Conservation (phyloP, 1,139 yeast genomes). For the Geotrichum citri-aurantii region DNA sequence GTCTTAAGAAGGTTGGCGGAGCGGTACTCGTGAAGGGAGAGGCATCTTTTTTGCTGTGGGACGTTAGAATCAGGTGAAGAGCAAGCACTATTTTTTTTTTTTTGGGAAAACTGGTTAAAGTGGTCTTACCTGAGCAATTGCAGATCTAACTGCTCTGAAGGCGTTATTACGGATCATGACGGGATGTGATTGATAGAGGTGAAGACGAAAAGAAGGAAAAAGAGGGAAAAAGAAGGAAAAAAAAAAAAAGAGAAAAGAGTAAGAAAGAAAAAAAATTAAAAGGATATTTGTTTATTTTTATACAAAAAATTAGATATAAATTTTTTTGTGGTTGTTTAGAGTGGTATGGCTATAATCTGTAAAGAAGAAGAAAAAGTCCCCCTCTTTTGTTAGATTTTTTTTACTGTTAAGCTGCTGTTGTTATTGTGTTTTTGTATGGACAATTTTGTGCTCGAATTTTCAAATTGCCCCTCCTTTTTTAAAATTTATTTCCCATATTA, state of each 20-base stretch:
- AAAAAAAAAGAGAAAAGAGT: too few relatives aligned
- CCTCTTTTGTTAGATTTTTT: neutral
- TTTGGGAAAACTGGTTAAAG: neutral
- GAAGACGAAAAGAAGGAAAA: constrained; percentile 11
- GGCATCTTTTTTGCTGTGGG: constrained; percentile 43
- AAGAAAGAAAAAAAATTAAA: constrained; percentile 7
- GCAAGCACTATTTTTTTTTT: too few relatives aligned
- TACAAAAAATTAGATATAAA: too few relatives aligned
- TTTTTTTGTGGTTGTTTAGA: too few relatives aligned
- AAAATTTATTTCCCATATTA: neutral
- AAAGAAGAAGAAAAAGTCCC: too few relatives aligned
- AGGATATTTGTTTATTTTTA: neutral
- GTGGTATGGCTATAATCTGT: too few relatives aligned
- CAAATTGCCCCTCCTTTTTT: neutral
- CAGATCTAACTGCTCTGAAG: constrained; percentile 10
- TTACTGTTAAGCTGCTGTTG: too few relatives aligned
- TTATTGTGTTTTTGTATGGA: too few relatives aligned
- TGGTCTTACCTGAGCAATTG: constrained; percentile 14
- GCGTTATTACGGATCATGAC: constrained; percentile 13
- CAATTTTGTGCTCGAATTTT: too few relatives aligned
- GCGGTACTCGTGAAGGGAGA: constrained; percentile 93
- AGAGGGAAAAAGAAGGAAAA: too few relatives aligned
- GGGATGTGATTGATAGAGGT: neutral
- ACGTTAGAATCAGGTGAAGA: constrained; percentile 8
- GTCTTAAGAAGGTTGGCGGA: constrained; percentile 77